Conservation (phyloP, 495 filamentous ascomycete genomes). For the Penicillium herquei region DNA sequence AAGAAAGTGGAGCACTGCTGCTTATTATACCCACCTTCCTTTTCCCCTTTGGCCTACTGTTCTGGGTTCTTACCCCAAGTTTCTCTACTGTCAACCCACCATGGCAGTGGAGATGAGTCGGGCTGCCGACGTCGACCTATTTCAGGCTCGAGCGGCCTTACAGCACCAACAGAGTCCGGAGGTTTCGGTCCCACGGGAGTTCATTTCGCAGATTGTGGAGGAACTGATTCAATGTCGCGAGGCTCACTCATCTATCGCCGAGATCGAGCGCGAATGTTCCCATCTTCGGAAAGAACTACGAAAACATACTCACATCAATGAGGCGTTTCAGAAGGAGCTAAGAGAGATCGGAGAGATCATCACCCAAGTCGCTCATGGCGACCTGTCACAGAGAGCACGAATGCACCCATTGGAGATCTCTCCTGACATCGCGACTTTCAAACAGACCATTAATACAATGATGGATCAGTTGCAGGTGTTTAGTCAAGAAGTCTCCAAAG, state of each 20-base stretch:
- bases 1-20: not conserved
- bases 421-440: constrained; percentile 90
- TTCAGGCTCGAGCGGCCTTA: constrained; percentile 61
- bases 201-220: constrained; percentile 52
- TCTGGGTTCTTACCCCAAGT: no score
- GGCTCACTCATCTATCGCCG: constrained; percentile 17
- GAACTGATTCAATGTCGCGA: constrained; percentile 39
- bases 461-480: constrained; percentile 94
- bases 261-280: constrained; percentile 51
- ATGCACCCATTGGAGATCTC: constrained; percentile 91
- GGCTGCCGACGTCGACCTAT: constrained; percentile 55
- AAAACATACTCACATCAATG: constrained; percentile 90
- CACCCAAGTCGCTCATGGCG: constrained; percentile 83
- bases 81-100: not conserved
- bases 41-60: no score
- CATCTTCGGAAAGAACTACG: constrained; percentile 75
- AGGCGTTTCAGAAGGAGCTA: constrained; percentile 89
- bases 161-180: constrained; percentile 65
- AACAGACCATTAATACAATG: constrained; percentile 88
- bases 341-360: constrained; percentile 91
- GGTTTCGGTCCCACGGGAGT: constrained; percentile 59
- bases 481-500: constrained; percentile 85
- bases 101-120: constrained; percentile 23
- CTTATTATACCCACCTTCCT: not conserved
- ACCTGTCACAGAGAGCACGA: constrained; percentile 86